These are phyloP conservation scores for Aegilops bicornis DNA, from an alignment of 176 grass and related monocot genomes.

Conservation along the genomic window DNA sequence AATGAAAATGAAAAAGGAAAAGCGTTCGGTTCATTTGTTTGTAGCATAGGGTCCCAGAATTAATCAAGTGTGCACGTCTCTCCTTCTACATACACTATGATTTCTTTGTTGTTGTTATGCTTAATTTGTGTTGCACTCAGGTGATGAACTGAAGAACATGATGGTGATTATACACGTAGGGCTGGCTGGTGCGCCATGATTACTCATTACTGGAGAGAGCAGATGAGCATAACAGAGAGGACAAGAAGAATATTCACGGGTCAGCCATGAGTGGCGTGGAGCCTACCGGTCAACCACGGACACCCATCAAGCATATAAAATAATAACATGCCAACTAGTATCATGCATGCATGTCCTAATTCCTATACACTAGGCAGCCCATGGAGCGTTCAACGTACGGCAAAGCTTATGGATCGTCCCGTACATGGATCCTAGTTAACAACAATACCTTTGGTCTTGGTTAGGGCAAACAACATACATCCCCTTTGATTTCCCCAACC, in stretches of 20 bases:
- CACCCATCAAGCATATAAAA: background rate
- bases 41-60: background rate
- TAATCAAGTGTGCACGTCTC: background rate
- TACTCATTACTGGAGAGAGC: background rate
- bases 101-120: background rate
- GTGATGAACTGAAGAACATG: background rate
- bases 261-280: constrained; percentile 35
- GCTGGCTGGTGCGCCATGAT: background rate
- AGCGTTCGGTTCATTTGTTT: background rate
- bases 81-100: background rate
- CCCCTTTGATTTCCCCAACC: constrained; percentile 36
- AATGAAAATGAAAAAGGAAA: background rate
- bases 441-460: background rate
- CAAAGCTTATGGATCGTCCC: background rate
- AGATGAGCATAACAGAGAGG: background rate
- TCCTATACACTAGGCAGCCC: background rate
- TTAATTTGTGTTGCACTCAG: constrained; percentile 7
- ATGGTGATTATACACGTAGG: background rate
- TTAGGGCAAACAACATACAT: constrained; percentile 31
- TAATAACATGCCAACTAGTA: constrained; percentile 9
- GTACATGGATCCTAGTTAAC: constrained; percentile 3
- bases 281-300: constrained; percentile 48
- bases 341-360: constrained; percentile 17
- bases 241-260: constrained; percentile 16
- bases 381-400: constrained; percentile 22